phyloP scores from a whole-genome alignment of 306 rosid species.

The Lablab purpureus region DNA sequence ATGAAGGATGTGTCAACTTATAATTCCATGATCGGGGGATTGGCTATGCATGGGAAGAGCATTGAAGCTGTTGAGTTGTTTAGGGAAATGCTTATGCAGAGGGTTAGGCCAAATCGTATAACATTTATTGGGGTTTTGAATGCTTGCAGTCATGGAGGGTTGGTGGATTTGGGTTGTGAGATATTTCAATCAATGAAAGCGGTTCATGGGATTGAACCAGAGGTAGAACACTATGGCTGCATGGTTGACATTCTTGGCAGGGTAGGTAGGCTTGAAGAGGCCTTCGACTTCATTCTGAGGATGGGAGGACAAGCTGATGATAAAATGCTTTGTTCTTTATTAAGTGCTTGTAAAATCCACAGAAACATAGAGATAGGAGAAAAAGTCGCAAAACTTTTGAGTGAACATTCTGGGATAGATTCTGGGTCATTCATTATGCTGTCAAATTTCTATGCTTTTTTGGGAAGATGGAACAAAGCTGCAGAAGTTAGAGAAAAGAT shows the following conservation, averaged over 20 bases:
- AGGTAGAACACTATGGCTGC: slow-evolving; percentile 61
- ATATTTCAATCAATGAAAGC: slow-evolving; percentile 56
- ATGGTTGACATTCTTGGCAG: slow-evolving; percentile 64
- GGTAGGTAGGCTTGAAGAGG: slow-evolving; percentile 57
- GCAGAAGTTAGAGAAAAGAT: slow-evolving; percentile 52
- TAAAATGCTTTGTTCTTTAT: slow-evolving; percentile 57
- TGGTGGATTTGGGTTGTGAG: slow-evolving; percentile 58
- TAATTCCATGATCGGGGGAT: slow-evolving; percentile 58
- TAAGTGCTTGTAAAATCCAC: slow-evolving; percentile 62
- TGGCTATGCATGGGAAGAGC: slow-evolving; percentile 64
- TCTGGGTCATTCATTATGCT: slow-evolving; percentile 55
- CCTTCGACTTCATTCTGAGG: slow-evolving; percentile 43
- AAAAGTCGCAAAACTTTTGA: slow-evolving; percentile 50
- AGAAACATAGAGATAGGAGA: slow-evolving; percentile 54
- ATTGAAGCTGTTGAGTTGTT: slow-evolving; percentile 49
- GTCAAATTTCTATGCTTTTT: slow-evolving; percentile 57
- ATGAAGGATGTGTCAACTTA: slow-evolving; percentile 54
- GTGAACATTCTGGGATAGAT: slow-evolving; percentile 45
- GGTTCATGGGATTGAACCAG: slow-evolving; percentile 51
- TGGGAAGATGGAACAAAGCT: slow-evolving; percentile 52
- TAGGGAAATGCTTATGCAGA: slow-evolving; percentile 41
- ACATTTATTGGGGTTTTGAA: slow-evolving; percentile 57
- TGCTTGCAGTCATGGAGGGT: slow-evolving; percentile 65
- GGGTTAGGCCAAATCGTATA: slow-evolving; percentile 50
- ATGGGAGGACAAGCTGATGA: slow-evolving; percentile 49